Conservation (phyloP, 495 filamentous ascomycete genomes). For the Aspergillus carlsbadensis region DNA sequence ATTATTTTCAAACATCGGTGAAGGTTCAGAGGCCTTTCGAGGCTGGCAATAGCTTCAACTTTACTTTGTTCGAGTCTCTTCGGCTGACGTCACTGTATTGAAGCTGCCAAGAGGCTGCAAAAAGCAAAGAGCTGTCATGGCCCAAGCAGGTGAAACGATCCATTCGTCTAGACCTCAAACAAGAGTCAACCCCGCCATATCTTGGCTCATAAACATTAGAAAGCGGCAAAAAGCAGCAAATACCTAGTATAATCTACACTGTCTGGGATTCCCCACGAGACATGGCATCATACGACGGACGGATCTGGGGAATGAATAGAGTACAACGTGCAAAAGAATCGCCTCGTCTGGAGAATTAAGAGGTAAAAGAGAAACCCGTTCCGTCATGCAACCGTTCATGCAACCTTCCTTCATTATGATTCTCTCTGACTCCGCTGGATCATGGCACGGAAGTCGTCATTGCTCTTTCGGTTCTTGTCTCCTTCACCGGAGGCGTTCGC, state of each 20-base stretch:
- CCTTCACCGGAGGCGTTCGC: conserved; percentile 18
- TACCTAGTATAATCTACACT: conserved; percentile 36
- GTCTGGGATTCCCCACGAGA: background rate
- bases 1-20: background rate
- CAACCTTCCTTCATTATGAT: conserved; percentile 20
- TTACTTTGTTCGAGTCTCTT: background rate
- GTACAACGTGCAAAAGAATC: conserved; percentile 9
- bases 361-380: conserved; percentile 3
- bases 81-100: background rate
- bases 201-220: conserved; percentile 4
- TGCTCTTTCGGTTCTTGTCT: conserved; percentile 61
- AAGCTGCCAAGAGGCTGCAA: background rate
- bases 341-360: background rate
- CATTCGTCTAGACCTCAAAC: conserved; percentile 13
- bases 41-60: conserved; percentile 4
- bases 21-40: background rate
- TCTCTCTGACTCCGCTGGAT: conserved; percentile 46
- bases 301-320: conserved; percentile 1
- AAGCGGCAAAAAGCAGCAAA: conserved; percentile 21
- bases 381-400: conserved; percentile 15
- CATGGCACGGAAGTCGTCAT: conserved; percentile 86
- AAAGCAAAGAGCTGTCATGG: no score
- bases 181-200: conserved; percentile 12
- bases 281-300: background rate
- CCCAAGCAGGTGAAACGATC: background rate